Base-by-base conservation (phyloP, 768 basidiomycete genomes). In the Amanita rubescens region DNA sequence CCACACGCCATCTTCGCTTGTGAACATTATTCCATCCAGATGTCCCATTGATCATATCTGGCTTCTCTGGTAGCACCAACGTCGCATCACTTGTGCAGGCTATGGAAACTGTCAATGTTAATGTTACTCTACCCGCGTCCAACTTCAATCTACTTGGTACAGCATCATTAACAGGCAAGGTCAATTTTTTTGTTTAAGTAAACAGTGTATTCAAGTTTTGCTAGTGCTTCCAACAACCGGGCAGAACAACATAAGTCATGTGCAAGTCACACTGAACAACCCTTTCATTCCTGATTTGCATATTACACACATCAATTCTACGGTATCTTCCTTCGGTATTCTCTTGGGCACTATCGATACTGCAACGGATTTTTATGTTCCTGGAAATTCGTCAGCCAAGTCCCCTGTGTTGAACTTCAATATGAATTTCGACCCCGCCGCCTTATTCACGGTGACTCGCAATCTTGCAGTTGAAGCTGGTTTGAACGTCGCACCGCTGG, bases 381-480 rank as follows among this genome's bases (percentile, higher is more conserved):
- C 72, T 5, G 81, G 84, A 9, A 80, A 81, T 55, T 66, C 73
- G 4, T 78, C 73, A 3, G 82, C 78, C 2, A 67, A 71, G 30
- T 85, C 83, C 2, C 85, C 87, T 7, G 62, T 62, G 5, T 68
- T 89, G 54, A 67, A 80, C 54, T 67, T 87, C 51, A 68, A 79
- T 59, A 77, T 88, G 77, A 85, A 87, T 62, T 75, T 82, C 57
- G 80, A 87, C 57, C 84, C 85, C 17, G 65, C 78, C 8, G 68
- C 76, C n/a, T 69, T 90, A 34, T 89, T 90, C 64, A 84, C 85
- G 0, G 69, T 89, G 20, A 84, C 84, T 30, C 78, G 85, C n/a
- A 70, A 74, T 4, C 73, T 88, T 10, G 84, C 84, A 3, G 73
- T 82, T 11, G 73, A 82, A 52, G 85, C 84, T 9, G 82, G 84